Evolutionary conservation across 164 flowering plant species (phyloP), one percentile per base, ranked within the genome.

Genomic region (Taxillus chinensis): DNA sequence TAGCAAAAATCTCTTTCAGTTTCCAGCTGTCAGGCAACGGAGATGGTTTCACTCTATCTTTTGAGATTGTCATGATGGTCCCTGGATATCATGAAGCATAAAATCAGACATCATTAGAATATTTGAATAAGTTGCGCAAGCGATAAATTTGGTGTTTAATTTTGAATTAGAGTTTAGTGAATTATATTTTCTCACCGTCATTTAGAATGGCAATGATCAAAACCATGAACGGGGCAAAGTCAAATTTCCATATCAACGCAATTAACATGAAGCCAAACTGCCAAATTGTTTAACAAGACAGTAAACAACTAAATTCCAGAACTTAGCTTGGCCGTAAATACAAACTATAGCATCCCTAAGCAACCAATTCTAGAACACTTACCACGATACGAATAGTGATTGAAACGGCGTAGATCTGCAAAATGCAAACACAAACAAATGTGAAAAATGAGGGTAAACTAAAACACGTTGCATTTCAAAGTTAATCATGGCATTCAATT

Each of bases 1-100:
- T 80, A 17, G 79, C 73, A 61, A 80, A 80, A 39, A 80, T 80
- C 65, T 79, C 83, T 39, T 61, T 79, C 43, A 80, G 72, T 60
- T 80, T 80, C 83, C 83, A 80, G 68, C 84, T 78, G 56, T 78
- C 84, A 3, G 84, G 84, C 72, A 67, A 56, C n/a, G 84, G 84
- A 60, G 84, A 80, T 64, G 84, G 84, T 64, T 78, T 80, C 59
- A 80, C 82, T 40, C 82, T 60, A 66, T 80, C 84, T 63, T 80
- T 80, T 7, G 84, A 80, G 45, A 80, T 80, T 38, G 84, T 80
- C 84, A 80, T 80, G 55, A 80, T 80, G 43, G 84, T 80, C 16
- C 83, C 83, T 79, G 48, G 13, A 60, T 1, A 55, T 15, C 51
- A 12, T 11, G 11, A 8, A 27, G 39, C 39, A 17, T 17, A 39